Evolutionary conservation across 192 early-diverging fungal species (phyloP).

Genomic region (Rhizophagus clarus): DNA sequence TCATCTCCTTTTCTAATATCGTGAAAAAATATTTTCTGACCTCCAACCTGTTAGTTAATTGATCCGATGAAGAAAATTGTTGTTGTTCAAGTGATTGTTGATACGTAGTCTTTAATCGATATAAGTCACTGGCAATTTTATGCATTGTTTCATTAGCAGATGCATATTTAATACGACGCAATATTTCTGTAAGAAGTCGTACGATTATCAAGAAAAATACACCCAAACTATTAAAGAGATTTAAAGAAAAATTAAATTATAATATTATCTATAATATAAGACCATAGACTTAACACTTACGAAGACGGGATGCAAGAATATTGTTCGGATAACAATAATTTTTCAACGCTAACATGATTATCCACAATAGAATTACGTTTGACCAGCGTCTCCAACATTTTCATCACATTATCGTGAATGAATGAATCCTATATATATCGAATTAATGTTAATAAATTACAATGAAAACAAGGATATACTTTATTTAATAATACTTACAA

Average conservation of each 20-base stretch:
- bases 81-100: neutral
- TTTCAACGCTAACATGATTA: neutral
- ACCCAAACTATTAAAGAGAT: neutral
- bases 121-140: neutral
- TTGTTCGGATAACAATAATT: neutral
- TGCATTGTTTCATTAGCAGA: constrained; percentile 10
- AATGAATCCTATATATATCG: too few species aligned
- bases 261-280: too few species aligned
- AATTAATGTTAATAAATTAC: too few species aligned
- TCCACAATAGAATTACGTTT: constrained; percentile 19
- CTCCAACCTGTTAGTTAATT: neutral
- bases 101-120: too few species aligned
- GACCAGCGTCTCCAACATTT: neutral
- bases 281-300: too few species aligned
- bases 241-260: too few species aligned
- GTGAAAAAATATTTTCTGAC: constrained; percentile 8
- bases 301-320: too few species aligned
- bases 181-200: constrained; percentile 38
- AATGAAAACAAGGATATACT: too few species aligned
- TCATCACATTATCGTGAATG: neutral
- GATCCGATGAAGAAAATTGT: constrained; percentile 11
- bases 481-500: too few species aligned
- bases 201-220: constrained; percentile 38
- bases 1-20: constrained; percentile 20
- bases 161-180: constrained; percentile 40